These are phyloP conservation scores for Citrus reticulata DNA, from an alignment of 345 rosid species.

Conservation along the genomic window DNA sequence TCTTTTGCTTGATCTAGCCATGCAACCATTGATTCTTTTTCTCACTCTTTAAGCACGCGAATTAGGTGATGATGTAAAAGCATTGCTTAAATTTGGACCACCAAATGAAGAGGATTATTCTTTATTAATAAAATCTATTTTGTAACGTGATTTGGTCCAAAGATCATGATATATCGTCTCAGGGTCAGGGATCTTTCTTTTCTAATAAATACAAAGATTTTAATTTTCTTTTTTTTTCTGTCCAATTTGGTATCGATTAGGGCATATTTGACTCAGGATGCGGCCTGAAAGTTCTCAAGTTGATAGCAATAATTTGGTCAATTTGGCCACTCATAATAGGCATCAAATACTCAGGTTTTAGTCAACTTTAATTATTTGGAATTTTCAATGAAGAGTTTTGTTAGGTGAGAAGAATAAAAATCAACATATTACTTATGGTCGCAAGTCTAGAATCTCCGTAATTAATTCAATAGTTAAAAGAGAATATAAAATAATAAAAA, in stretches of 20 bases:
- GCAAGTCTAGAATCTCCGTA: too few species aligned
- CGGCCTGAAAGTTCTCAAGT: neutral
- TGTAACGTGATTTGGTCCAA: neutral
- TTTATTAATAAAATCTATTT: neutral
- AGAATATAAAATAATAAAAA: too few species aligned
- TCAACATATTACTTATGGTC: neutral
- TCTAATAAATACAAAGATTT: neutral
- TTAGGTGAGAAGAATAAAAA: neutral
- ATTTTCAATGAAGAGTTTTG: neutral
- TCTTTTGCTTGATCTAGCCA: neutral
- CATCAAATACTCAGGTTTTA: neutral
- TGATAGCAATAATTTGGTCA: neutral
- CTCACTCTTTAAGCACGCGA: neutral
- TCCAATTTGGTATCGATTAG: neutral
- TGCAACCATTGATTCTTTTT: neutral
- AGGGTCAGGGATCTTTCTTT: slow-evolving; percentile 1
- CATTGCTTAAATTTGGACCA: neutral
- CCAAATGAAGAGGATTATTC: neutral
- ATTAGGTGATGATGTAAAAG: neutral
- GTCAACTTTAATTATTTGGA: neutral
- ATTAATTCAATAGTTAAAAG: too few species aligned
- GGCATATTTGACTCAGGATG: neutral
- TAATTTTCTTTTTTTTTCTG: neutral
- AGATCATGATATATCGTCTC: neutral
- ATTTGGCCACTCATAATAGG: neutral